Percentiles rank a stretch among this genome's conserved stretches.
Conservation (phyloP, 202 grass and related monocot genomes). For the Zoysia matrella region DNA sequence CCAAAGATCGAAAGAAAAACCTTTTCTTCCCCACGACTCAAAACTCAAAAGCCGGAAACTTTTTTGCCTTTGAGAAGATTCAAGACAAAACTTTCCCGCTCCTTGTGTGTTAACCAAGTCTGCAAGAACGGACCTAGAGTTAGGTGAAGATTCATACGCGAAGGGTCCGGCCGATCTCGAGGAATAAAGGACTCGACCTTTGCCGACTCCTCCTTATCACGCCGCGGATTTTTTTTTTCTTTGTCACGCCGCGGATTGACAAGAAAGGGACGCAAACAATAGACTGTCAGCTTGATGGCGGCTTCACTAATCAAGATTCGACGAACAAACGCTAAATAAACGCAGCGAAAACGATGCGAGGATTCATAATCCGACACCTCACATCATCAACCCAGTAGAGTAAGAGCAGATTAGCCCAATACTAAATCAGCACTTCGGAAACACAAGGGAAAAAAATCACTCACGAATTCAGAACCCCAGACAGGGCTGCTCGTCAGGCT, state of each 20-base stretch:
- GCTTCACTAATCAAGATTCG: slow-evolving; percentile 38
- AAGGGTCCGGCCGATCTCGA: slow-evolving; percentile 32
- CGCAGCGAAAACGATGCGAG: slow-evolving; percentile 42
- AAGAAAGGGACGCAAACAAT: slow-evolving; percentile 32
- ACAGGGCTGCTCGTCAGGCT: not conserved
- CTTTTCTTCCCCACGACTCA: not conserved
- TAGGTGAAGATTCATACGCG: slow-evolving; percentile 17
- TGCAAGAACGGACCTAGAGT: slow-evolving; percentile 27
- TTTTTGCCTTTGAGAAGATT: slow-evolving; percentile 15
- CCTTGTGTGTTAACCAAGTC: slow-evolving; percentile 19
- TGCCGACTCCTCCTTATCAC: slow-evolving; percentile 34
- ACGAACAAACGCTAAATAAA: slow-evolving; percentile 41
- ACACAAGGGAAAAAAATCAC: not conserved
- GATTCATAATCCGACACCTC: slow-evolving; percentile 26
- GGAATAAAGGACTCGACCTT: slow-evolving; percentile 9
- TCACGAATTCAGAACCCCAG: not conserved
- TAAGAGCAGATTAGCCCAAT: slow-evolving; percentile 3
- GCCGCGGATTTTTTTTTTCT: not conserved
- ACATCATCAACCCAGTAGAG: slow-evolving; percentile 40
- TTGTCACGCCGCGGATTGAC: not conserved
- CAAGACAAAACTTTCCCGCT: slow-evolving; percentile 24
- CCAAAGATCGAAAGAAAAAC: slow-evolving; percentile 21
- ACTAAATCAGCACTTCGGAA: not conserved
- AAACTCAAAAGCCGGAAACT: slow-evolving; percentile 1
- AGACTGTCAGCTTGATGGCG: not conserved